Percentiles rank a stretch among this genome's conserved stretches.
Evolutionary conservation across 306 rosid species (phyloP).

Genomic region (Quercus aquifolioides): DNA sequence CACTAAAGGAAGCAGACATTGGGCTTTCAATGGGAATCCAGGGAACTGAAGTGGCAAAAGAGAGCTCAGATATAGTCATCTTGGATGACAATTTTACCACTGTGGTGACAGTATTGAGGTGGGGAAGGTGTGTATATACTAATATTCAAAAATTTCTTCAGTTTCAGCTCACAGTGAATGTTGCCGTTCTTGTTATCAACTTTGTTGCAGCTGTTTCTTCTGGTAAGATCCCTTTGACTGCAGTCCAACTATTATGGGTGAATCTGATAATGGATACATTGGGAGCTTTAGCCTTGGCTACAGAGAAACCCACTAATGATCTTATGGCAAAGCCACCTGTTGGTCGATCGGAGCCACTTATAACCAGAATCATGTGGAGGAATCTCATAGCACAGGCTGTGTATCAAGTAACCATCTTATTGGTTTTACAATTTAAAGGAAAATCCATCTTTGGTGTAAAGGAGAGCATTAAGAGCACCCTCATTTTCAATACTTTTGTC

Average conservation of each 20-base stretch:
- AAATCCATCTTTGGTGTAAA: slow-evolving; percentile 17
- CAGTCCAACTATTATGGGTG: slow-evolving; percentile 29
- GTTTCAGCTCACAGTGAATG: slow-evolving; percentile 26
- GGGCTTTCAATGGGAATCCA: slow-evolving; percentile 32
- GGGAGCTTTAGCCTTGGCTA: slow-evolving; percentile 32
- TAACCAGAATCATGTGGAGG: slow-evolving; percentile 27
- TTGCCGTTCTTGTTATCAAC: slow-evolving; percentile 12
- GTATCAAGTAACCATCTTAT: slow-evolving; percentile 19
- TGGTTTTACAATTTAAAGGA: slow-evolving; percentile 20
- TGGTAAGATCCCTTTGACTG: slow-evolving; percentile 15
- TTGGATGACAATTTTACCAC: slow-evolving; percentile 19
- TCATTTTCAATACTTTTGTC: slow-evolving; percentile 28
- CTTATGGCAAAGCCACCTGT: slow-evolving; percentile 11
- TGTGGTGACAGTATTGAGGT: slow-evolving; percentile 14
- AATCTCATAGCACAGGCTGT: slow-evolving; percentile 25
- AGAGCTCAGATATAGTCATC: slow-evolving; percentile 26
- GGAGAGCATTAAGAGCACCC: slow-evolving; percentile 15
- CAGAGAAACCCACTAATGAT: slow-evolving; percentile 16
- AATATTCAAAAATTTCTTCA: slow-evolving; percentile 26
- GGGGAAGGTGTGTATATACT: slow-evolving; percentile 27
- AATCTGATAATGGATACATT: slow-evolving; percentile 28
- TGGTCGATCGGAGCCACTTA: slow-evolving; percentile 6
- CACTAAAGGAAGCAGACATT: slow-evolving; percentile 25
- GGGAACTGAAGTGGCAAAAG: slow-evolving; percentile 29
- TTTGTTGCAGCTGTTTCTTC: slow-evolving; percentile 17